phyloP scores from a whole-genome alignment of 2,329 filamentous ascomycete genomes.

The Clarireedia hainanense region DNA sequence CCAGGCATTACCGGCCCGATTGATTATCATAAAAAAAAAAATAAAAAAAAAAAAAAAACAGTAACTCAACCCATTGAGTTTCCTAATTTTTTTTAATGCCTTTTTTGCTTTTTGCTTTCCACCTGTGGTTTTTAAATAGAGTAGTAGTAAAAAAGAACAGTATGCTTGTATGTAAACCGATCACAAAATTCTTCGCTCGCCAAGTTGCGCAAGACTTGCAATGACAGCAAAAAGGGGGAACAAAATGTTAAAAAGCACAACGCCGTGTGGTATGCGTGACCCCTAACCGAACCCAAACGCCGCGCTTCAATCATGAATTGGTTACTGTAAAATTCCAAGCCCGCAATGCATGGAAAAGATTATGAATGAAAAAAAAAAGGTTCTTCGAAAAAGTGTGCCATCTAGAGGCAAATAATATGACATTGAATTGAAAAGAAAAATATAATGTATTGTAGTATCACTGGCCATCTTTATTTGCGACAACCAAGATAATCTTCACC shows the following conservation, averaged over 20 bases:
- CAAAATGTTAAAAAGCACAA: not conserved
- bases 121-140: too few relatives aligned
- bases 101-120: too few relatives aligned
- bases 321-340: not conserved
- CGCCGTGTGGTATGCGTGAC: slow-evolving; percentile 1
- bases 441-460: not conserved
- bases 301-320: slow-evolving; percentile 4
- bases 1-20: too few relatives aligned
- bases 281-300: not conserved
- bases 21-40: too few relatives aligned
- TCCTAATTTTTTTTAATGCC: too few relatives aligned
- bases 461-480: not conserved
- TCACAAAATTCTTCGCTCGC: too few relatives aligned
- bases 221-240: too few relatives aligned
- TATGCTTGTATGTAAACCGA: too few relatives aligned
- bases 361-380: not conserved
- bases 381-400: not conserved
- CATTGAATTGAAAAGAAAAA: slow-evolving; percentile 3
- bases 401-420: slow-evolving; percentile 5
- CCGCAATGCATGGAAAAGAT: not conserved
- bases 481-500: not conserved
- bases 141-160: too few relatives aligned
- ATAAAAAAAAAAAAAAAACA: too few relatives aligned
- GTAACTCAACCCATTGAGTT: too few relatives aligned
- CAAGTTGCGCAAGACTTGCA: too few relatives aligned